Evolutionary conservation across 345 rosid species (phyloP).

Genomic region (Lenwebbia sp.): DNA sequence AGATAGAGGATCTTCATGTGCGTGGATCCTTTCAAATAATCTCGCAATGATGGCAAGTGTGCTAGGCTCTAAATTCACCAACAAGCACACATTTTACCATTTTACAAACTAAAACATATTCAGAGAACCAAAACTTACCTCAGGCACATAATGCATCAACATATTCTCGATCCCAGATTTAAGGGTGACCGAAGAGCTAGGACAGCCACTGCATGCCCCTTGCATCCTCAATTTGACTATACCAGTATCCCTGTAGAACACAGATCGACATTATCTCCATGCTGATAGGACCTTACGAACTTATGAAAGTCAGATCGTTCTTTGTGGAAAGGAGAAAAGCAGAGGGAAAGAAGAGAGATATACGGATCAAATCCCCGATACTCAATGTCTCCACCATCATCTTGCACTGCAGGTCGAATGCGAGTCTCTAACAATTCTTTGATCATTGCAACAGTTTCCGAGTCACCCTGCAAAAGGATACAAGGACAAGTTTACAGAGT

Average conservation of each 20-base stretch:
- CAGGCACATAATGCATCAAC: slow-evolving; percentile 97
- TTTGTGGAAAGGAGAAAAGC: not conserved
- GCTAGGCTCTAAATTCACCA: not conserved
- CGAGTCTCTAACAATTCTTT: slow-evolving; percentile 96
- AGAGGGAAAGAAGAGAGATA: slow-evolving; percentile 7
- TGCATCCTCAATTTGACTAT: slow-evolving; percentile 89
- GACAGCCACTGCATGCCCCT: slow-evolving; percentile 99
- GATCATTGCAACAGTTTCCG: slow-evolving; percentile 96
- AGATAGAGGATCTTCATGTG: not conserved
- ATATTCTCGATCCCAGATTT: slow-evolving; percentile 98
- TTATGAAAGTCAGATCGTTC: not conserved
- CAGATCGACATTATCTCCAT: not conserved
- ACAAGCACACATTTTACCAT: not conserved
- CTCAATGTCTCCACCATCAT: slow-evolving; percentile 96
- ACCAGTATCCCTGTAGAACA: slow-evolving; percentile 62
- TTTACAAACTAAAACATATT: not conserved
- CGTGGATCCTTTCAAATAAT: not conserved
- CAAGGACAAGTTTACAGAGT: not conserved
- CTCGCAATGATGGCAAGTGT: not conserved
- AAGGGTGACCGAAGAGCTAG: slow-evolving; percentile 93
- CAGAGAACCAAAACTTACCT: slow-evolving; percentile 34
- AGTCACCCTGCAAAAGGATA: slow-evolving; percentile 62
- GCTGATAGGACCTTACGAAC: not conserved
- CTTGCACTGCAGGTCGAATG: slow-evolving; percentile 95
- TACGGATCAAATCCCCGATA: slow-evolving; percentile 81